Percentiles rank a stretch among this genome's conserved stretches.
Evolutionary conservation across 306 rosid species (phyloP).

Genomic region (cucumber (Cucumis sativus)): Cucumber_9930_V3 NC_026657.2:33922501-33923000

Average conservation of each 20-base stretch:
- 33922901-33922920: constrained; percentile 54
- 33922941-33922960: constrained; percentile 69
- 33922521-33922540: constrained; percentile 24
- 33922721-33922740: constrained; percentile 34
- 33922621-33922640: constrained; percentile 56
- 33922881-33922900: constrained; percentile 45
- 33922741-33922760: constrained; percentile 30
- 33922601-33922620: constrained; percentile 59
- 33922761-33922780: constrained; percentile 87
- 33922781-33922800: constrained; percentile 83
- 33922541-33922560: constrained; percentile 9
- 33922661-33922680: constrained; percentile 87
- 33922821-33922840: constrained; percentile 71
- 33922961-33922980: constrained; percentile 56
- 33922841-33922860: constrained; percentile 45
- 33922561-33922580: constrained; percentile 18
- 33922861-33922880: constrained; percentile 29
- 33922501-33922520: constrained; percentile 51
- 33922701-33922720: constrained; percentile 42
- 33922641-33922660: constrained; percentile 88
- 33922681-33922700: constrained; percentile 48
- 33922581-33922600: constrained; percentile 50
- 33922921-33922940: constrained; percentile 52
- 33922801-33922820: constrained; percentile 94
- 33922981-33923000: constrained; percentile 26